Conservation (phyloP, 2,329 filamentous ascomycete species). For the Aphanocladium album region DNA sequence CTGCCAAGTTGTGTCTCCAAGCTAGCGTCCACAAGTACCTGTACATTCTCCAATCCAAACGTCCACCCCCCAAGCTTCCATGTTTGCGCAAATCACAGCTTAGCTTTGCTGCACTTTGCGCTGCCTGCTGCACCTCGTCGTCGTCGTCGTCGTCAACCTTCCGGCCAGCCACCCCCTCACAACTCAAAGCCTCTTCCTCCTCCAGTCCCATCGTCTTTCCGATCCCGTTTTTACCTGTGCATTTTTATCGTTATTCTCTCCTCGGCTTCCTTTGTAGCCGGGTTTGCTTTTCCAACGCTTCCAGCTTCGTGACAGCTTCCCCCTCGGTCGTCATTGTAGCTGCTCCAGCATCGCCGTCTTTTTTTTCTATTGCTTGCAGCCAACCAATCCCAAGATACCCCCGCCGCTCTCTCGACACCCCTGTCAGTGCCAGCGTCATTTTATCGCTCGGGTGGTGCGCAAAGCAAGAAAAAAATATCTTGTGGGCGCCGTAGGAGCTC, state of each 20-base stretch:
- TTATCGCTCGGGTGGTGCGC: not conserved
- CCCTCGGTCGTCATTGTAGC: not conserved
- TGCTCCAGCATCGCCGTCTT: conserved; percentile 3
- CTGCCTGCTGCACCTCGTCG: not conserved
- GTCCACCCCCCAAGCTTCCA: not conserved
- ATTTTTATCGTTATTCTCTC: not conserved
- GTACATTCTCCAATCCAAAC: not conserved
- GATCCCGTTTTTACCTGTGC: too few relatives aligned
- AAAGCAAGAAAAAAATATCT: not conserved
- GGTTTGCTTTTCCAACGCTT: not conserved
- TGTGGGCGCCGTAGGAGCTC: conserved; percentile 1
- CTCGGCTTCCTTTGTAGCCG: not conserved
- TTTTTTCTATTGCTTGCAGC: not conserved
- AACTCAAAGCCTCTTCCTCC: not conserved
- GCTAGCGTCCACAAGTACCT: not conserved
- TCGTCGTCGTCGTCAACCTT: not conserved
- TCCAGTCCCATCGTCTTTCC: not conserved
- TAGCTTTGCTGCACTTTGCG: not conserved
- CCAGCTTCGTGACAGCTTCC: not conserved
- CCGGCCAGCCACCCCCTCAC: not conserved
- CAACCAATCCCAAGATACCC: conserved; percentile 5
- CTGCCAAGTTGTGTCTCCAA: too few relatives aligned
- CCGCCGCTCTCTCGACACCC: conserved; percentile 5
- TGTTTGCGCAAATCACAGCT: not conserved
- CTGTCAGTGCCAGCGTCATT: conserved; percentile 10